phyloP scores from a whole-genome alignment of 257 asterid species.

The Salvia miltiorrhiza region DNA sequence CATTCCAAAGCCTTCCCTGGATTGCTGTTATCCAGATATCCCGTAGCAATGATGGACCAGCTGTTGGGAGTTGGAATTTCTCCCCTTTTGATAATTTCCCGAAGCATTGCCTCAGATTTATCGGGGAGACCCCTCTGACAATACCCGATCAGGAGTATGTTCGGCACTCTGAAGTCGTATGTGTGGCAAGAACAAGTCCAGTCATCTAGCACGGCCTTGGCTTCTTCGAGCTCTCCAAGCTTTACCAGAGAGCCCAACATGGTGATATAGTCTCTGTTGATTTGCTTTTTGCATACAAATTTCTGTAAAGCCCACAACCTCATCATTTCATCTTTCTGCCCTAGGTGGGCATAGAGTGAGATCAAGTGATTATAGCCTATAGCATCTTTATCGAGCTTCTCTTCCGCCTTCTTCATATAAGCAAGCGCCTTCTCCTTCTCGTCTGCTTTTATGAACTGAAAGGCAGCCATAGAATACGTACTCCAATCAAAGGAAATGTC shows the following conservation, averaged over 20 bases:
- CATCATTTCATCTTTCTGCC: slow-evolving; percentile 44
- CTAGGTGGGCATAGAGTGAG: slow-evolving; percentile 48
- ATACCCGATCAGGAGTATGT: slow-evolving; percentile 51
- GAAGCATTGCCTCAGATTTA: slow-evolving; percentile 46
- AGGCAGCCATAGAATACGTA: slow-evolving; percentile 48
- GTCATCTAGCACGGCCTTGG: slow-evolving; percentile 40
- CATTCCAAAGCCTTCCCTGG: slow-evolving; percentile 52
- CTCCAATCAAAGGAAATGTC: slow-evolving; percentile 43
- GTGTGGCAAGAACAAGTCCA: slow-evolving; percentile 50
- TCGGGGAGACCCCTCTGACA: slow-evolving; percentile 47
- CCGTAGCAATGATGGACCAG: slow-evolving; percentile 53
- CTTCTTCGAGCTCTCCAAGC: slow-evolving; percentile 49
- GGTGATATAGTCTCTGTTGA: slow-evolving; percentile 55
- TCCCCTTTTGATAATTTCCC: slow-evolving; percentile 34
- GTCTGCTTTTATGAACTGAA: slow-evolving; percentile 38
- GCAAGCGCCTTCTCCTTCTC: slow-evolving; percentile 41
- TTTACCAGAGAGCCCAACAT: slow-evolving; percentile 52
- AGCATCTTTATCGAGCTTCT: slow-evolving; percentile 37
- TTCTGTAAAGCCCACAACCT: slow-evolving; percentile 59
- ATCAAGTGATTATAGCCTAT: slow-evolving; percentile 58
- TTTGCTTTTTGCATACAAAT: slow-evolving; percentile 48
- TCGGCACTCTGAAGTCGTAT: slow-evolving; percentile 52
- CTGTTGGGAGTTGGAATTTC: slow-evolving; percentile 49
- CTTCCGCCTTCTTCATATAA: slow-evolving; percentile 49
- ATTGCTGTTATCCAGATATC: slow-evolving; percentile 33